Evolutionary conservation across 345 rosid genomes (phyloP), one percentile per base, ranked within the genome.

Genomic region (Boechera retrofracta): DNA sequence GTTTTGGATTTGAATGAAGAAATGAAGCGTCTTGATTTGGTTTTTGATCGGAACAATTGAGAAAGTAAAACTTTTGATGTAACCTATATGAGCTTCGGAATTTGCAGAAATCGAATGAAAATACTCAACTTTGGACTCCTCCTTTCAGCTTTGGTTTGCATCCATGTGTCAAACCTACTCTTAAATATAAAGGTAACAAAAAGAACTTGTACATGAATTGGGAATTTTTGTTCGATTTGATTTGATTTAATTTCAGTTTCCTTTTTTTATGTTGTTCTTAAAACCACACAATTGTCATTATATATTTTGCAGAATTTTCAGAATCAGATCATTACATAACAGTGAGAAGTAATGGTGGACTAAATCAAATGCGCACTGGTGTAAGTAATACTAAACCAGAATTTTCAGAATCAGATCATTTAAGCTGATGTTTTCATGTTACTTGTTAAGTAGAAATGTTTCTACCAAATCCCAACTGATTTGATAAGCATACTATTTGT

Each of bases 301-400:
- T 18, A 18, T 21, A 21, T 44, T 73, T 71, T 56, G 64, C 85
- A 94, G 98, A 84, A 80, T 76, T 86, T 36, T 61, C 45, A 75
- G 89, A 80, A 76, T 75, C 83, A 28, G 86, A 82, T 67, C 88
- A 45, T 49, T 92, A 83, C 77, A 76, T 95, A 62, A 92, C 98
- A 59, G 97, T 95, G 67, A 86, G 82, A 87, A 85, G 97, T 84
- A 95, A 95, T 73, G 99, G 99, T 57, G 99, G 99, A 33, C 72
- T 95, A 60, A 95, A 95, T 81, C 99, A 95, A 80, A 95, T 95
- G 99, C 97, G 98, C 47, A 88, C 93, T 38, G 99, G 98, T 81
- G 99, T 92, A 88, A 84, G 99, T 81, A 21, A n/a, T 28, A 51
- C 64, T 31, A 47, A 64, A 45, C 58, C 41, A 36, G 10, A 16